Percentiles rank a stretch among this genome's conserved stretches.
These are phyloP conservation scores for Beauveria australis DNA, from an alignment of 2,329 filamentous ascomycete genomes.

Conservation along the genomic window DNA sequence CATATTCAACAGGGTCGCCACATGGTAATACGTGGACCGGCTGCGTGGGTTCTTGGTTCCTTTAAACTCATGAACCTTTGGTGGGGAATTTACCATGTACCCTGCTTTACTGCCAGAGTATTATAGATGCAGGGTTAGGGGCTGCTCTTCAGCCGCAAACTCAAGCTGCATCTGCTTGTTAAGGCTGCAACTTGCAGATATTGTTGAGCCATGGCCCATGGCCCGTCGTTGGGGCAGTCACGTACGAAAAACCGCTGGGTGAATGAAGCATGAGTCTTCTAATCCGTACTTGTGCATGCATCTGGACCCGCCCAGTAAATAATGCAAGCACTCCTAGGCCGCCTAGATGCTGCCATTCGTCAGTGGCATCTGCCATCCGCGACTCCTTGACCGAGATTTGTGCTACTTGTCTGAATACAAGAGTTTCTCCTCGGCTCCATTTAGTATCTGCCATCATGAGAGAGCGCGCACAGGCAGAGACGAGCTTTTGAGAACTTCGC, in stretches of 20 bases:
- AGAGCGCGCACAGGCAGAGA: too few species aligned
- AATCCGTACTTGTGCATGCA: background rate
- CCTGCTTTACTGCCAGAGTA: background rate
- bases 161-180: background rate
- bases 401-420: background rate
- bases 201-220: background rate
- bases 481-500: too few species aligned
- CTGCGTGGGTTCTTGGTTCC: background rate
- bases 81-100: background rate
- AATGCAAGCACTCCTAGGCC: background rate
- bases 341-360: background rate
- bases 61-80: background rate
- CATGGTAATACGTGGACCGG: background rate
- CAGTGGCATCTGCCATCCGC: background rate
- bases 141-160: background rate
- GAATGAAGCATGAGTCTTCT: background rate
- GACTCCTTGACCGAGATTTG: background rate
- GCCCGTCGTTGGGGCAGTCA: background rate
- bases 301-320: too few species aligned
- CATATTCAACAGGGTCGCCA: background rate
- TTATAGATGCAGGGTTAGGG: background rate
- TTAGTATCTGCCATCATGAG: too few species aligned
- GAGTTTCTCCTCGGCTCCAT: background rate
- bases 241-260: background rate
- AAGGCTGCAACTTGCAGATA: background rate